phyloP scores from a whole-genome alignment of 495 filamentous ascomycete species.

The Platismatia glauca region DNA sequence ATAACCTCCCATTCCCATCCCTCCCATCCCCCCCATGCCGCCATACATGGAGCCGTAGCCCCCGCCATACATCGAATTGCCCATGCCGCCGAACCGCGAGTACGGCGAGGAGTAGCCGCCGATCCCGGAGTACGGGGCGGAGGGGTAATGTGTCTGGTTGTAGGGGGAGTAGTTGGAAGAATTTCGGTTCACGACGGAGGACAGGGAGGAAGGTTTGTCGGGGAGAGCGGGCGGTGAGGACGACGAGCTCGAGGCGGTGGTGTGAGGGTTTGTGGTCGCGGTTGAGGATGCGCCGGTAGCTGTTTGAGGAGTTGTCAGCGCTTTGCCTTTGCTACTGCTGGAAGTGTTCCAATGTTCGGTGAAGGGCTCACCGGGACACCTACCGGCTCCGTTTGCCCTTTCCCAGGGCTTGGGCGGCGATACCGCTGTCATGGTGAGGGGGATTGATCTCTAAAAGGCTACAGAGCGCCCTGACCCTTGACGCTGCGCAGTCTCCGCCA shows the following conservation, averaged over 20 bases:
- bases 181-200: conserved; percentile 70
- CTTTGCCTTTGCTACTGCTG: not conserved
- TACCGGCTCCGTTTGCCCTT: conserved; percentile 55
- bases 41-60: conserved; percentile 41
- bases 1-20: conserved; percentile 45
- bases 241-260: conserved; percentile 34
- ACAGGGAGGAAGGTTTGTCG: conserved; percentile 58
- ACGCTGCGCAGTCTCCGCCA: not conserved
- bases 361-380: conserved; percentile 27
- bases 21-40: conserved; percentile 44
- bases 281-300: conserved; percentile 12
- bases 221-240: conserved; percentile 63
- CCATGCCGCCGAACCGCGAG: conserved; percentile 55
- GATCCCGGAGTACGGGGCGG: conserved; percentile 39
- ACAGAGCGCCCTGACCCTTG: not conserved
- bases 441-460: not conserved
- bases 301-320: conserved; percentile 13
- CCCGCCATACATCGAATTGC: conserved; percentile 51
- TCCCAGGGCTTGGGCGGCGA: conserved; percentile 98
- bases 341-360: not conserved
- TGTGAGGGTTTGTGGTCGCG: conserved; percentile 30
- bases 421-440: conserved; percentile 31
- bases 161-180: conserved; percentile 78
- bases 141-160: conserved; percentile 26
- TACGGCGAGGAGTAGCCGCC: conserved; percentile 54